Evolutionary conservation across 1,284 basidiomycete species (phyloP).

Genomic region (Fomitopsis schrenkii): DNA sequence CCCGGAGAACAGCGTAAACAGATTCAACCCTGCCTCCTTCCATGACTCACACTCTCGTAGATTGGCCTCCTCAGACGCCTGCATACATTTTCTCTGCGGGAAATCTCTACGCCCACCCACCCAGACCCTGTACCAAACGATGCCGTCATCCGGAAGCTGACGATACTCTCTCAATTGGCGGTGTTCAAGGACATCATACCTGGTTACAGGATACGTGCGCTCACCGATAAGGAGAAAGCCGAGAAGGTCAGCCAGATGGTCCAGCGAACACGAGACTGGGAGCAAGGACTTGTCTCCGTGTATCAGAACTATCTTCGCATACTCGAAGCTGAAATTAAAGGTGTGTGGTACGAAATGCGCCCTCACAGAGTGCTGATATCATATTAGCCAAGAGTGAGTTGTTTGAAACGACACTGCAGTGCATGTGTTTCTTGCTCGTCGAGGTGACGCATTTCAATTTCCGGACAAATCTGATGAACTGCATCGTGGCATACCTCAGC

Average conservation of each 20-base stretch:
- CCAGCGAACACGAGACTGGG: conserved; percentile 87
- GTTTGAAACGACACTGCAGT: conserved; percentile 70
- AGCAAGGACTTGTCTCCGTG: conserved; percentile 88
- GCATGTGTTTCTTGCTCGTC: conserved; percentile 82
- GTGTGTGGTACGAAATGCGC: conserved; percentile 37
- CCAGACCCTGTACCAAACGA: conserved; percentile 76
- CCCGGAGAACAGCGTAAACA: conserved; percentile 71
- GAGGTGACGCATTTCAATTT: conserved; percentile 98
- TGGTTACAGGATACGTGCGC: conserved; percentile 81
- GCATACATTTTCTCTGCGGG: conserved; percentile 76
- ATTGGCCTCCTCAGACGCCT: conserved; percentile 83
- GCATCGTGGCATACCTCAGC: conserved; percentile 82
- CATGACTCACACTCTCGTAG: conserved; percentile 34
- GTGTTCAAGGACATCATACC: conserved; percentile 97
- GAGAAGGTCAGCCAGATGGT: conserved; percentile 97
- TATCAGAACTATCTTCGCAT: conserved; percentile 89
- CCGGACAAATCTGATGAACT: conserved; percentile 87
- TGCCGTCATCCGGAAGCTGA: conserved; percentile 79
- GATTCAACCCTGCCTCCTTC: conserved; percentile 12
- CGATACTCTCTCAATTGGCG: conserved; percentile 88
- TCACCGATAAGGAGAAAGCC: conserved; percentile 87
- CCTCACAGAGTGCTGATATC: conserved; percentile 11
- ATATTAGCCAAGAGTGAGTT: conserved; percentile 68
- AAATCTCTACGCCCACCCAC: conserved; percentile 65
- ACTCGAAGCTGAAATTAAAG: conserved; percentile 85